phyloP scores from a whole-genome alignment of 2,329 filamentous ascomycete species.

The Sporothrix phasma region DNA sequence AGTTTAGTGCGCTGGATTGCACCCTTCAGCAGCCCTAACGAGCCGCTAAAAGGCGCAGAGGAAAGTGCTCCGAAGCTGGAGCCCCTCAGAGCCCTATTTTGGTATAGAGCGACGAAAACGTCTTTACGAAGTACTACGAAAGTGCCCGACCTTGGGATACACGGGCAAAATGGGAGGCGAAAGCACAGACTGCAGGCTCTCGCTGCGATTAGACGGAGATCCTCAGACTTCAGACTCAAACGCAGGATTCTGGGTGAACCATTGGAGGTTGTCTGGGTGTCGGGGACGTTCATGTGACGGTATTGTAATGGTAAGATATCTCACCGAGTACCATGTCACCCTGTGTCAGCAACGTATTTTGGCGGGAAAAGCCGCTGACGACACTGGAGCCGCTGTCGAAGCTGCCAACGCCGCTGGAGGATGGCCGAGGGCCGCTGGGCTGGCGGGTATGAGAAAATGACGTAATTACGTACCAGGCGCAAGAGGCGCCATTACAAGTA shows the following conservation, averaged over 20 bases:
- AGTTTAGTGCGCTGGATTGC: neutral
- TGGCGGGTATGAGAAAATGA: too few species aligned
- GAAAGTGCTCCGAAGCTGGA: neutral
- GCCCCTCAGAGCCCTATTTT: too few species aligned
- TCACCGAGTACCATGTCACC: too few species aligned
- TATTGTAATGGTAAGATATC: neutral
- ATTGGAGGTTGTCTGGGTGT: neutral
- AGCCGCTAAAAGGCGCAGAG: neutral
- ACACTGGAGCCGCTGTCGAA: neutral
- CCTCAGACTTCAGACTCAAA: neutral
- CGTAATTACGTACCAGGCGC: neutral
- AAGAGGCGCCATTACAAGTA: neutral
- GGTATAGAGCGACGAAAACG: too few species aligned
- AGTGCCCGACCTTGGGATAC: too few species aligned
- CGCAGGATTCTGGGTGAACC: neutral
- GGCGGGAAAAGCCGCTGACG: neutral
- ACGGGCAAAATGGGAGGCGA: neutral
- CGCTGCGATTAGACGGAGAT: too few species aligned
- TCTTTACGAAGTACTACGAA: too few species aligned
- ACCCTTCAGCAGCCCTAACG: neutral
- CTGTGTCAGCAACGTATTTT: too few species aligned
- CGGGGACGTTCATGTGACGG: neutral
- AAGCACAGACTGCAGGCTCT: neutral
- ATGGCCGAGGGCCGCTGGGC: neutral
- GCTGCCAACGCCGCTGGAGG: too few species aligned